Evolutionary conservation across 345 rosid genomes (phyloP).

Genomic region (Hibiscus mutabilis): DNA sequence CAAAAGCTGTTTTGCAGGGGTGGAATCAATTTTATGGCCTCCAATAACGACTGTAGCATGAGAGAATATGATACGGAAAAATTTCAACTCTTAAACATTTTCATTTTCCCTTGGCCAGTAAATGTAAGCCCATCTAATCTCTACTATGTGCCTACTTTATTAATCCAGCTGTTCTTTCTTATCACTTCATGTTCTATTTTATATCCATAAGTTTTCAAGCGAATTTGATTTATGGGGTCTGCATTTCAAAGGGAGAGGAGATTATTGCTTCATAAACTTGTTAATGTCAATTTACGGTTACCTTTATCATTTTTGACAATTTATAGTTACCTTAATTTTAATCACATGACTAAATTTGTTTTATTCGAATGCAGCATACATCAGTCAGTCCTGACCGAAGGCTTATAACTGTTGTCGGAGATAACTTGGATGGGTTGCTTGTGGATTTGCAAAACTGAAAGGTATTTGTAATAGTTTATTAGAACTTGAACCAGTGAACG

Average conservation of each 20-base stretch:
- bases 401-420: conserved; percentile 45
- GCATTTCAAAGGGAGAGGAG: background rate
- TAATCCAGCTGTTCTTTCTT: background rate
- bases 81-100: conserved; percentile 43
- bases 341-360: background rate
- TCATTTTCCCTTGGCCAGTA: conserved; percentile 53
- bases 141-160: background rate
- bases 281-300: conserved; percentile 38
- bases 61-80: conserved; percentile 50
- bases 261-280: background rate
- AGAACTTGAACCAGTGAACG: background rate
- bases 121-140: conserved; percentile 35
- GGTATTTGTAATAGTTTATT: conserved; percentile 24
- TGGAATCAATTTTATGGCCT: conserved; percentile 43
- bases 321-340: too few species aligned
- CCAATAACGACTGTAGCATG: conserved; percentile 46
- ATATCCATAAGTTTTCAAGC: background rate
- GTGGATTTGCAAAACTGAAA: conserved; percentile 51
- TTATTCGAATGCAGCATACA: conserved; percentile 44
- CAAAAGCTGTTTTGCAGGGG: conserved; percentile 35
- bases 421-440: conserved; percentile 45
- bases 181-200: background rate
- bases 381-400: conserved; percentile 53
- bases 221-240: background rate
- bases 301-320: background rate